Evolutionary conservation across 257 asterid species (phyloP).

Genomic region (Solanum dulcamara): DNA sequence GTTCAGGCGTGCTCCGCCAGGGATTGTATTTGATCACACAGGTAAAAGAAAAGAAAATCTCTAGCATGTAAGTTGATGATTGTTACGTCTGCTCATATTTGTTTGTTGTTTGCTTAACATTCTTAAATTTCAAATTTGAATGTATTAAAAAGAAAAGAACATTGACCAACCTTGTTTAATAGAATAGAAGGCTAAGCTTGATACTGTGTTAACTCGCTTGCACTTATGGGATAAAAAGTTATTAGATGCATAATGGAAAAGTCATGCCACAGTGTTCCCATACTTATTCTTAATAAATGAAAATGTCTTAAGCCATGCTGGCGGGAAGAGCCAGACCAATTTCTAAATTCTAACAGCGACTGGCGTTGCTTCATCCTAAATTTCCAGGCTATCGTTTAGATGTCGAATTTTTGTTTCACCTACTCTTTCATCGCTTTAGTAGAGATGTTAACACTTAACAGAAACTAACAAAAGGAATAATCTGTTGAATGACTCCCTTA

Average conservation of each 20-base stretch:
- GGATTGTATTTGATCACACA: slow-evolving; percentile 55
- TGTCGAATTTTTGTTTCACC: background rate
- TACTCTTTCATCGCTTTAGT: background rate
- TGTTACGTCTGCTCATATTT: background rate
- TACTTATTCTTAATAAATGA: background rate
- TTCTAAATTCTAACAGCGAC: background rate
- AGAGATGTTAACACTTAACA: background rate
- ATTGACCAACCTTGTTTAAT: background rate
- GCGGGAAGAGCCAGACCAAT: background rate
- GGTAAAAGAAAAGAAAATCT: background rate
- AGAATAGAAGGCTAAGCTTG: background rate
- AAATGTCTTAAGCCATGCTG: background rate
- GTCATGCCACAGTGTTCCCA: background rate
- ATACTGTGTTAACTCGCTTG: background rate
- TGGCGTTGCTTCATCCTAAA: background rate
- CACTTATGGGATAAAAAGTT: background rate
- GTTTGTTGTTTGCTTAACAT: background rate
- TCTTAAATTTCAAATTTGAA: background rate
- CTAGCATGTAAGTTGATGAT: background rate
- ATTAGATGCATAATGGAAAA: background rate
- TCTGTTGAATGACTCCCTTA: background rate
- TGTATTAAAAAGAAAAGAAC: background rate
- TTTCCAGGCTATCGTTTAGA: background rate
- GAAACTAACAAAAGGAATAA: background rate
- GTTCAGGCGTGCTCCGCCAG: slow-evolving; percentile 61